Base-by-base conservation (phyloP, 2,329 filamentous ascomycete genomes). In the Colletotrichum cereale region DNA sequence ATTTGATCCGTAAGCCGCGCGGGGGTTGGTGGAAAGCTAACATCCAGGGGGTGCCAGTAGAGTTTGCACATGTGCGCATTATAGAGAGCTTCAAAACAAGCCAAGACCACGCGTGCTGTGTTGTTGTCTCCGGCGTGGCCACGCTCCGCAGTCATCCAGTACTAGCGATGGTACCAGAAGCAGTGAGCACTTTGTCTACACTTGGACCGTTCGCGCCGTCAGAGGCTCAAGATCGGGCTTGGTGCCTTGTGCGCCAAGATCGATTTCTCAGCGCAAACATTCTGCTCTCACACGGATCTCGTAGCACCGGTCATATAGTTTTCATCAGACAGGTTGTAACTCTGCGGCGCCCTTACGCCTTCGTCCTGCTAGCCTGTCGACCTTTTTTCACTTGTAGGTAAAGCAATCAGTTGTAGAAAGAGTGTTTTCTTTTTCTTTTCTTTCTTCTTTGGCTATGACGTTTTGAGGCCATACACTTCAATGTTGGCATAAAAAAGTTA, bases 1-100 rank as follows among this genome's bases (percentile, higher is more conserved):
- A 47, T 47, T 47, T 47, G 44, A 47, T 47, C 44, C 44, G 44
- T 47, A 47, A 47, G 44, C 44, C 44, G 44, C 44, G 44, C 44
- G 44, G 10, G n/a, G 44, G 44, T 12, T 24, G n/a, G 12, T 12
- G 44, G 8, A 12, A 12, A 24, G 21, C 21, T 47, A n/a, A 24
- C 44, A 47, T 24, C 44, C 5, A 10, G 11, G 44, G 44, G 7
- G 44, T 7, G n/a, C n/a, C n/a, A 11, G 12, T 47, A 47, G 44
- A 47, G 21, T 47, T 47, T n/a, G 5, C 44, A 12, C 10, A 5
- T 47, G 44, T 44, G 12, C 44, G 44, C 44, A 5, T 47, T 24
- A 3, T 2, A 47, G 44, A 24, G 10, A 12, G 21, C 42, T 21
- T 47, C 21, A 11, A 47, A 47, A 8, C 10, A 8, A 12, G 42